These are phyloP conservation scores for Saccharomycopsis synnaedendra DNA, from an alignment of 805 yeast species.

Conservation along the genomic window DNA sequence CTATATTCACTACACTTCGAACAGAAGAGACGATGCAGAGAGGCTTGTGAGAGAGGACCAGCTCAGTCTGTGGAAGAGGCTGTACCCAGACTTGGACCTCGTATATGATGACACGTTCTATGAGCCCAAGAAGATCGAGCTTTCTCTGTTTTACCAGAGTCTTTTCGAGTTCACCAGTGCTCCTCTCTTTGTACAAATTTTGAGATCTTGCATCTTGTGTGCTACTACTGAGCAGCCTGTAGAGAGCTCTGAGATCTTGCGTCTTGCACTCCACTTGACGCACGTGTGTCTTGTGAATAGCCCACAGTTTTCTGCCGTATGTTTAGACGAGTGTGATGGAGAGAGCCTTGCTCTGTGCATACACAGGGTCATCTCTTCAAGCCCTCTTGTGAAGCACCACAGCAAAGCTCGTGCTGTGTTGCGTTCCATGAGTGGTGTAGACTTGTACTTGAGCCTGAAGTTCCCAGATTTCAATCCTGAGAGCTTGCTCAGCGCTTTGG, in stretches of 20 bases:
- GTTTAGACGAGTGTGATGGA: constrained; percentile 21
- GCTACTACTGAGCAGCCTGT: constrained; percentile 33
- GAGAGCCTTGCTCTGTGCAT: constrained; percentile 14
- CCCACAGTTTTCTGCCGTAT: too few species aligned
- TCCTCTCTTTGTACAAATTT: constrained; percentile 38
- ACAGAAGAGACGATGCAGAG: constrained; percentile 77
- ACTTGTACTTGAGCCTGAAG: not conserved
- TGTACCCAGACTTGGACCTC: constrained; percentile 24
- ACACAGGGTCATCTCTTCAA: too few species aligned
- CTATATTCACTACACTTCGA: constrained; percentile 65
- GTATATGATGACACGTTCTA: constrained; percentile 40
- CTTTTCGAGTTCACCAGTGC: constrained; percentile 44
- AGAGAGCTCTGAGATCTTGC: constrained; percentile 40
- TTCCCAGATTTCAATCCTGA: not conserved
- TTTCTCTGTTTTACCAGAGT: constrained; percentile 27
- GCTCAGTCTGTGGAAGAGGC: not conserved
- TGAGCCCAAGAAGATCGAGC: constrained; percentile 34
- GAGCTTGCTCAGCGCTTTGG: not conserved
- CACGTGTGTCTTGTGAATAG: constrained; percentile 40
- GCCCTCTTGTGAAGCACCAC: too few species aligned
- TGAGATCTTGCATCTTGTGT: constrained; percentile 22
- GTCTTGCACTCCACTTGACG: constrained; percentile 51
- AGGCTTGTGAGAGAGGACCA: constrained; percentile 37
- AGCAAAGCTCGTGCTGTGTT: not conserved
- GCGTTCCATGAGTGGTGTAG: not conserved